Base-by-base conservation (phyloP, 1,139 yeast species). In the Candida sp. region DNA sequence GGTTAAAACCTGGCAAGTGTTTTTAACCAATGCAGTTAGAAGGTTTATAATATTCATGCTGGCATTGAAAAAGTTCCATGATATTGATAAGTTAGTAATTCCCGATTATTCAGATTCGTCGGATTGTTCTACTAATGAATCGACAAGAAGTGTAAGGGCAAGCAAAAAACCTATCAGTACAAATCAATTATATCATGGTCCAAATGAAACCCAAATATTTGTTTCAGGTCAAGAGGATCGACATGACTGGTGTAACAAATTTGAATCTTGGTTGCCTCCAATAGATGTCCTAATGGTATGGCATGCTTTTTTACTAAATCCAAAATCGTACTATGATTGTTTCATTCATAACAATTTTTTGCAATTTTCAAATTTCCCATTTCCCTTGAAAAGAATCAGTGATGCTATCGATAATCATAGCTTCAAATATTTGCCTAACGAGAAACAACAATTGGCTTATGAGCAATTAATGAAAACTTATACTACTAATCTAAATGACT, bases 241-340 rank as follows among this genome's bases (percentile, higher is more conserved):
- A 15, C 11, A 23, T 5, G 21, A 9, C 22, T 38, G 44, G 33
- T 12, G 15, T 23, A 36, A 42, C 19, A 27, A 29, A 27, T 30
- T 32, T 11, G 30, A 25, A n/a, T 36, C 15, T 22, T 41, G 32
- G 34, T 38, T 38, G 25, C 72, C 73, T 1, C 72, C 72, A 1
- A 49, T 68, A 36, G 75, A 70, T 46, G 63, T 70, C 4, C 42
- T 69, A 7, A 57, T 70, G 66, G 68, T 70, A 1, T 71, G 75
- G 76, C 74, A 71, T 49, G 49, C 57, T 33, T 57, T 56, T 38
- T 38, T 50, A 21, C 42, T 51, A 36, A 47, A 53, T 37, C 53
- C 60, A 4, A 49, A 50, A 21, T 47, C 62, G 0, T 61, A 51
- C 42, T 59, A 64, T 44, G 71, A 67, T 38, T 60, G 58, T 29